Percentiles rank a stretch among this genome's conserved stretches.
phyloP scores from a whole-genome alignment of 139 green algal genomes.

The Gonium pectorale region DNA sequence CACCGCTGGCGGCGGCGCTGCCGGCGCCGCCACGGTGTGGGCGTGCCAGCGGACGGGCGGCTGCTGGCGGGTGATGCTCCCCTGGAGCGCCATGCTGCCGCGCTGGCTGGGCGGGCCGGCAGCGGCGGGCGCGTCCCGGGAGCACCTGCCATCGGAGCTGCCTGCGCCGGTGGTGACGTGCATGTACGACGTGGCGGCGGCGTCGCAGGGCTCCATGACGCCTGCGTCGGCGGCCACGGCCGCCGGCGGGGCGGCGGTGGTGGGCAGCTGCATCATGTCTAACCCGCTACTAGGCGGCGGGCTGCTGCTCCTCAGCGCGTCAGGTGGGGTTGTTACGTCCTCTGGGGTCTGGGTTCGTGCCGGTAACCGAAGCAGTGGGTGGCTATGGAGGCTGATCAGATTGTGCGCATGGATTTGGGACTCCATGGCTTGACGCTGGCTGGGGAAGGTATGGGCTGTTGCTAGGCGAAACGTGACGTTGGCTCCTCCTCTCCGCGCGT shows the following conservation, averaged over 20 bases:
- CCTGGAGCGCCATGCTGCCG: slow-evolving; percentile 24
- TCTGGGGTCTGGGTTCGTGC: too few species aligned
- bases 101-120: slow-evolving; percentile 2
- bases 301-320: slow-evolving; percentile 14
- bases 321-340: slow-evolving; percentile 22
- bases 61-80: slow-evolving; percentile 30
- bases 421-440: too few species aligned
- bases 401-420: too few species aligned
- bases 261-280: slow-evolving; percentile 8
- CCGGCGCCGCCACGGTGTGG: slow-evolving; percentile 7
- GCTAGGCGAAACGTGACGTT: neutral
- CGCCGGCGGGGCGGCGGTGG: neutral
- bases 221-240: neutral
- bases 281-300: slow-evolving; percentile 29
- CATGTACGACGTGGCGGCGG: slow-evolving; percentile 5
- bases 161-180: slow-evolving; percentile 28
- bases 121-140: neutral
- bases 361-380: too few species aligned
- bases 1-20: neutral
- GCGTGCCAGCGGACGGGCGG: neutral
- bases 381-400: too few species aligned
- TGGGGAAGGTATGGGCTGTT: too few species aligned
- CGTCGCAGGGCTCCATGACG: neutral
- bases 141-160: slow-evolving; percentile 11
- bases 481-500: neutral